Base-by-base conservation (phyloP, 371 early-diverging fungal genomes). In the Aphelidium insulamus region DNA sequence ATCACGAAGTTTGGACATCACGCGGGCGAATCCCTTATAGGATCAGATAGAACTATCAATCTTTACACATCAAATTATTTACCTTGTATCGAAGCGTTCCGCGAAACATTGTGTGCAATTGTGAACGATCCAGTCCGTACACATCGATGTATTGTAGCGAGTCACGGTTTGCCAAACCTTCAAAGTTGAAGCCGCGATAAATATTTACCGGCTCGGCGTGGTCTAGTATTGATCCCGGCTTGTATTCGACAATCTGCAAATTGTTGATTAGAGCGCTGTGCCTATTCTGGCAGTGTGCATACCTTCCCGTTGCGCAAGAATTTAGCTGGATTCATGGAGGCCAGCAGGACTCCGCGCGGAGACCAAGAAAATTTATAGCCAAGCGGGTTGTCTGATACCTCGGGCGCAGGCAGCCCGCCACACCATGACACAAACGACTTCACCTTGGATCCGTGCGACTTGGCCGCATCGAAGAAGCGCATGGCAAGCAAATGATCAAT, bases 401-500 rank as follows among this genome's bases (percentile, higher is more conserved):
- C 84, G 15, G 87, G 87, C 3, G 84, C 78, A 5, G 87, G 87
- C 9, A 86, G 52, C 10, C 87, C 86, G 30, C 86, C 86, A 43
- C 86, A 86, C 75, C 76, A 86, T 20, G 79, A 78, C 18, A 71
- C 59, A 44, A 86, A 86, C 10, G 71, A 68, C 23, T 20, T 34
- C n/a, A 64, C 55, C 45, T 71, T 72, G 34, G 72, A 74, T 17
- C 81, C 66, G 25, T 56, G 44, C 7, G 42, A 41, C 43, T 83
- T 61, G 41, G 73, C 79, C 34, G 83, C 77, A 39, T 85, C 77
- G 35, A 95, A 88, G 34, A 81, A 77, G 51, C 86, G 85, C 75
- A 88, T 73, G n/a, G 97, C 92, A 34, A 79, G 83, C 62, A 88
- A 64, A 48, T 92, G 94, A 45, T 95, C 97, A 34, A 95, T 82